Base-by-base conservation (phyloP, 2,329 filamentous ascomycete species). In the Arthroderma uncinatum region DNA sequence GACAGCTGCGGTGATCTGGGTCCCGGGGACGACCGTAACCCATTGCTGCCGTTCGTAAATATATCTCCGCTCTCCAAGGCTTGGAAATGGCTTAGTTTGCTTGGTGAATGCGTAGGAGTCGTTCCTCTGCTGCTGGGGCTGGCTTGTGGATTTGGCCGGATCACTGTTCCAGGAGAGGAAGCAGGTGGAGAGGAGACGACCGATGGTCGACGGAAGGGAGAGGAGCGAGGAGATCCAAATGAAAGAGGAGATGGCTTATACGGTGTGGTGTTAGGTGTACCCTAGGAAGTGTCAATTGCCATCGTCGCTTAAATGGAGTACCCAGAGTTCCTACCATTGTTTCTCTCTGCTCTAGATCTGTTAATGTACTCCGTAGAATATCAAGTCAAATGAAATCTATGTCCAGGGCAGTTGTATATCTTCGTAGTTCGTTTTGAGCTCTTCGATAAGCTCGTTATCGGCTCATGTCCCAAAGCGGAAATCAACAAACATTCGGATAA, bases 191-290 rank as follows among this genome's bases (percentile, higher is more conserved):
- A 78, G 12, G 59, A 53, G 16, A 55, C 58, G 33, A 59, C 42
- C 2, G 84, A 86, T 7, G 81, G 81, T 61, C 84, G 79, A 64
- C 84, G 80, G 57, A 87, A 85, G 2, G 86, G 84, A 8, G 86
- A 87, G 23, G 80, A 78, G 68, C 87, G 82, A 63, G 82, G 80
- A 50, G 86, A 85, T 62, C 83, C 83, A 72, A 86, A 87, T 59
- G 84, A 84, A 60, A 88, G 73, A 56, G 84, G 84, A 23, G 85
- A 87, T 12, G 84, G 84, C 70, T 87, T 87, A 71, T 85, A 88
- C 58, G 80, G 74, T 53, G 76, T 68, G 74, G 77, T 69, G 76
- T 79, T 69, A 76, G 78, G 82, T 80, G 67, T 65, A 55, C 68
- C 68, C 68, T 71, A 61, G 23, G 6, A 34, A 12, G 33, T 34